Conservation (phyloP, 176 grass and related monocot species). For the Juncus inflexus region DNA sequence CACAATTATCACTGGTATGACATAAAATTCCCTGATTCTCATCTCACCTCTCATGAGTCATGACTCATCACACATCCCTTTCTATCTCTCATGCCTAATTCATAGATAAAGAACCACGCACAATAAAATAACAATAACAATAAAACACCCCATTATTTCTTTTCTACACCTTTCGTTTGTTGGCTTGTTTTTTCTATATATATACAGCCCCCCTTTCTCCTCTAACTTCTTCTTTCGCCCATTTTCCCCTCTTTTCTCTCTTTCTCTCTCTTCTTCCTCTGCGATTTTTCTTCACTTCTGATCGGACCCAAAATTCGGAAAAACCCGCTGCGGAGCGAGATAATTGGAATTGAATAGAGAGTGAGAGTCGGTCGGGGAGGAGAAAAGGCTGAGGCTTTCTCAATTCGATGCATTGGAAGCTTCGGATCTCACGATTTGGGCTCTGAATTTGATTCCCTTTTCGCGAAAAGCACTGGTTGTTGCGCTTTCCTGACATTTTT, state of each 20-base stretch:
- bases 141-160: not conserved
- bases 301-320: not conserved
- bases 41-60: too few species aligned
- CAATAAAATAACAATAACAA: constrained; percentile 5
- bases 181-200: constrained; percentile 15
- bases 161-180: constrained; percentile 11
- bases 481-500: not conserved
- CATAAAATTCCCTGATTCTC: too few species aligned
- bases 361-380: not conserved
- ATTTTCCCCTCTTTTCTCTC: not conserved
- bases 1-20: too few species aligned
- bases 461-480: not conserved
- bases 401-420: constrained; percentile 23
- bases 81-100: constrained; percentile 9
- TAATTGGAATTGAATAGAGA: not conserved
- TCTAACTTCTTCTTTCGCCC: not conserved
- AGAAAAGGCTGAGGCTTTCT: not conserved
- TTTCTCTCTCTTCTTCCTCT: not conserved
- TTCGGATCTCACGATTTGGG: constrained; percentile 19
- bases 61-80: too few species aligned
- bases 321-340: not conserved
- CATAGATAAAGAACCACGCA: constrained; percentile 3
- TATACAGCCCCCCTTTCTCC: not conserved
- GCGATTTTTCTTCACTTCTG: constrained; percentile 1
- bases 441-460: constrained; percentile 16